A percentile compares a stretch with the other conserved stretches of the same genome.
These are phyloP conservation scores for Carpinus fangiana DNA, from an alignment of 306 rosid species.

Conservation along the genomic window DNA sequence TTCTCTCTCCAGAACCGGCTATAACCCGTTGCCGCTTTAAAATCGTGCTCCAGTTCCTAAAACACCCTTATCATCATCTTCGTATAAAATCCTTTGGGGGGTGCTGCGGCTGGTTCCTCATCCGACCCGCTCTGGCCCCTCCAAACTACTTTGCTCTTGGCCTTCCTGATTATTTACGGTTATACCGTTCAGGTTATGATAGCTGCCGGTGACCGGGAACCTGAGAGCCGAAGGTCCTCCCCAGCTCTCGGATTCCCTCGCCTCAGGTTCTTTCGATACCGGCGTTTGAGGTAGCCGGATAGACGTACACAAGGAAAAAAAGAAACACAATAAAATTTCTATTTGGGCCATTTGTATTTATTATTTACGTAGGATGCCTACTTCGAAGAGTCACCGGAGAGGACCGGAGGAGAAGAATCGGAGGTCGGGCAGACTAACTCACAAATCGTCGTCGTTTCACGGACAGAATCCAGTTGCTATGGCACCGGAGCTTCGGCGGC, in stretches of 20 bases:
- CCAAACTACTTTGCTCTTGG: neutral
- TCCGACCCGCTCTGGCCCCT: neutral
- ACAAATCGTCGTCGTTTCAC: conserved; percentile 67
- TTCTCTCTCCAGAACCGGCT: conserved; percentile 1
- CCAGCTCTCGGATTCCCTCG: conserved; percentile 71
- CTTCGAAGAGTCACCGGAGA: conserved; percentile 51
- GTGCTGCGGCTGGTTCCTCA: neutral
- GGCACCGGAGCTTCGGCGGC: conserved; percentile 53
- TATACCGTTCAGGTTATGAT: conserved; percentile 44
- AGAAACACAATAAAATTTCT: neutral
- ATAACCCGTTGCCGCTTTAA: conserved; percentile 20
- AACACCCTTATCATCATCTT: neutral
- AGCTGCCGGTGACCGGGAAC: conserved; percentile 34
- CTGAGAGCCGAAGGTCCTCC: conserved; percentile 55
- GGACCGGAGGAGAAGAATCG: conserved; percentile 50
- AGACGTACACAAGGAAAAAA: neutral
- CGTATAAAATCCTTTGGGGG: conserved; percentile 18
- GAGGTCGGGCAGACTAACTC: conserved; percentile 37
- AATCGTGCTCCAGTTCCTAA: neutral
- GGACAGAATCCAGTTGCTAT: conserved; percentile 12
- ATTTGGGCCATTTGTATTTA: neutral
- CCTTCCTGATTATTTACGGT: conserved; percentile 19
- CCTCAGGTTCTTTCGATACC: conserved; percentile 47
- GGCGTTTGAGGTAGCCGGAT: conserved; percentile 49
- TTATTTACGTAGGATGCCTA: conserved; percentile 49